These are phyloP conservation scores for Tylopilus vinaceipallidus DNA, from an alignment of 768 basidiomycete species.

Conservation along the genomic window DNA sequence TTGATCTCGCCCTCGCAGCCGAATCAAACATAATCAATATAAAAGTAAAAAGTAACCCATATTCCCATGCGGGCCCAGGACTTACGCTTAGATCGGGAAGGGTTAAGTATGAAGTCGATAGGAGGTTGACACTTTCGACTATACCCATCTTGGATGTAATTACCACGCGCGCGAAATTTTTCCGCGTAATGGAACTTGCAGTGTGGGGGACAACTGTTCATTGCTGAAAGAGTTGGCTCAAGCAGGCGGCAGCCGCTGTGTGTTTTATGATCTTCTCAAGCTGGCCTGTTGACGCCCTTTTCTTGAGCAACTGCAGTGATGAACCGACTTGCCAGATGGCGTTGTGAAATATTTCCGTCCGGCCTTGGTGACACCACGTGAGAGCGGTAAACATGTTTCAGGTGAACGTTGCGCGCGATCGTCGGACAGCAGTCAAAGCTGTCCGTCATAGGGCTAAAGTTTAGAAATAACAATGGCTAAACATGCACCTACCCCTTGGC, in stretches of 20 bases:
- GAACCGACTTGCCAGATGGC: neutral
- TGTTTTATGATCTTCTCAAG: neutral
- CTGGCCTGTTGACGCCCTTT: neutral
- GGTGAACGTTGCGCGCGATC: neutral
- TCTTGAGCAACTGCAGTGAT: neutral
- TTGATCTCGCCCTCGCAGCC: neutral
- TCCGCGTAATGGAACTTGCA: neutral
- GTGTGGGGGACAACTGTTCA: neutral
- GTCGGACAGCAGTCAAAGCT: neutral
- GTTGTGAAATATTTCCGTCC: neutral
- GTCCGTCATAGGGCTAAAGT: neutral
- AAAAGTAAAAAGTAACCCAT: neutral
- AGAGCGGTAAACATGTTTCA: neutral
- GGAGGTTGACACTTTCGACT: neutral
- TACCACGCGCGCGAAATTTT: neutral
- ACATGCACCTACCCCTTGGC: no score
- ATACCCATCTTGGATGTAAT: neutral
- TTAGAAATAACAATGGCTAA: neutral
- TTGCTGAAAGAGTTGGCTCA: neutral
- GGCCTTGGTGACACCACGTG: neutral
- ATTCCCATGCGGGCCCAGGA: constrained; percentile 6
- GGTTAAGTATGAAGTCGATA: neutral
- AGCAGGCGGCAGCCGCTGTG: neutral
- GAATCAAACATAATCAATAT: neutral
- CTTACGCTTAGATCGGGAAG: neutral